Conservation (phyloP, 2,329 filamentous ascomycete species). For the Pseudophaeomoniella oleicola region DNA sequence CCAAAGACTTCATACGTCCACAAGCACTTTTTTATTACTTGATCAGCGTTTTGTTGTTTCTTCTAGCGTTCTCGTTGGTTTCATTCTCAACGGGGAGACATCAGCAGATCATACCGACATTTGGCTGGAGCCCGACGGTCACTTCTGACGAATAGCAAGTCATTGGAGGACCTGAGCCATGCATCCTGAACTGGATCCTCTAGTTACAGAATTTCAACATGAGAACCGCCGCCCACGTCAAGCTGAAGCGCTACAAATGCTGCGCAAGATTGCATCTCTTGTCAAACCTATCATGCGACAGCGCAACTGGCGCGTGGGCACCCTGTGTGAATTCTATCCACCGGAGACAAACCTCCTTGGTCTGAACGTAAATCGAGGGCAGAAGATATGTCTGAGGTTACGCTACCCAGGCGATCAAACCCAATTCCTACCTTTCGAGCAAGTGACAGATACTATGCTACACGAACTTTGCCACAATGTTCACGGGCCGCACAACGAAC, state of each 20-base stretch:
- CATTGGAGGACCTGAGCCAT: no score
- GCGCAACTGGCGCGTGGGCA: slow-evolving; percentile 62
- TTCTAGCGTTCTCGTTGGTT: no score
- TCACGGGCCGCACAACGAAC: slow-evolving; percentile 65
- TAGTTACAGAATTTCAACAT: slow-evolving; percentile 38
- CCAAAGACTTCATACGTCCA: no score
- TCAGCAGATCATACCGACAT: no score
- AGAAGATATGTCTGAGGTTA: slow-evolving; percentile 69
- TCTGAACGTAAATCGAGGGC: slow-evolving; percentile 63
- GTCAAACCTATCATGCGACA: slow-evolving; percentile 94
- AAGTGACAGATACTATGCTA: slow-evolving; percentile 78
- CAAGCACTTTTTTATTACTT: no score
- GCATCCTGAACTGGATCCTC: slow-evolving; percentile 29
- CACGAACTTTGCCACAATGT: slow-evolving; percentile 87
- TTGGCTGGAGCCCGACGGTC: no score
- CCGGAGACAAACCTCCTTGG: slow-evolving; percentile 59
- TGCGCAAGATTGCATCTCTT: slow-evolving; percentile 70
- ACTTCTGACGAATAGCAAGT: no score
- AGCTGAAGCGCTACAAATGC: slow-evolving; percentile 39
- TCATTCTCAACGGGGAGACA: no score
- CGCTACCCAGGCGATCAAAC: slow-evolving; percentile 59
- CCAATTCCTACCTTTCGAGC: slow-evolving; percentile 67
- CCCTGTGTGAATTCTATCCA: slow-evolving; percentile 76
- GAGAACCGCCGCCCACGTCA: slow-evolving; percentile 33
- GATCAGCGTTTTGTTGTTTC: no score